Conservation (phyloP, 2,329 filamentous ascomycete species). For the Fusarium oxysporum region DNA sequence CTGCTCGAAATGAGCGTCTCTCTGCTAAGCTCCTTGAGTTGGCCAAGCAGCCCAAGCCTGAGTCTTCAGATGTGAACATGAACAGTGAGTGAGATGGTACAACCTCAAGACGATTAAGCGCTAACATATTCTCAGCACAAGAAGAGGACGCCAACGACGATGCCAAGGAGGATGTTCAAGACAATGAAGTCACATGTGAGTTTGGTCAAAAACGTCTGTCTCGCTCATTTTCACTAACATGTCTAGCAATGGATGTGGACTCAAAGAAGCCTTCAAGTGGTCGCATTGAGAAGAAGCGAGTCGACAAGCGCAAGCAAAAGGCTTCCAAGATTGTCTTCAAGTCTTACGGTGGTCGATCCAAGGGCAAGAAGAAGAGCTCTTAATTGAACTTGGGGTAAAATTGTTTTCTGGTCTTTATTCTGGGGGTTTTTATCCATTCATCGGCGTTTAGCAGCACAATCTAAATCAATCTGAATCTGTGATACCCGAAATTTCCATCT, state of each 20-base stretch:
- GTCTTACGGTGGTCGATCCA: slow-evolving; percentile 65
- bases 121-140: slow-evolving; percentile 41
- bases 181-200: slow-evolving; percentile 43
- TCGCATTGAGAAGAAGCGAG: slow-evolving; percentile 60
- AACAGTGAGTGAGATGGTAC: slow-evolving; percentile 48
- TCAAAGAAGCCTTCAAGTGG: slow-evolving; percentile 56
- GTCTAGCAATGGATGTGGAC: slow-evolving; percentile 69
- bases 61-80: slow-evolving; percentile 62
- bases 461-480: slow-evolving; percentile 44
- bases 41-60: slow-evolving; percentile 80
- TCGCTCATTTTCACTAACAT: slow-evolving; percentile 25
- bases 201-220: slow-evolving; percentile 5
- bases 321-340: slow-evolving; percentile 70
- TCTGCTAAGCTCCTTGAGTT: slow-evolving; percentile 87
- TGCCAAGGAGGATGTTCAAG: slow-evolving; percentile 48
- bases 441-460: slow-evolving; percentile 45
- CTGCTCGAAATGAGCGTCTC: slow-evolving; percentile 82
- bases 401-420: slow-evolving; percentile 34
- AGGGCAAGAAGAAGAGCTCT: slow-evolving; percentile 57
- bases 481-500: slow-evolving; percentile 41
- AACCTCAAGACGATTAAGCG: neutral
- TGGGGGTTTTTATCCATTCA: slow-evolving; percentile 14
- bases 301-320: slow-evolving; percentile 68
- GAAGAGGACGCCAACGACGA: slow-evolving; percentile 45
- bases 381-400: neutral